These are phyloP conservation scores for Colletotrichum destructivum DNA, from an alignment of 2,329 filamentous ascomycete genomes.

Conservation along the genomic window DNA sequence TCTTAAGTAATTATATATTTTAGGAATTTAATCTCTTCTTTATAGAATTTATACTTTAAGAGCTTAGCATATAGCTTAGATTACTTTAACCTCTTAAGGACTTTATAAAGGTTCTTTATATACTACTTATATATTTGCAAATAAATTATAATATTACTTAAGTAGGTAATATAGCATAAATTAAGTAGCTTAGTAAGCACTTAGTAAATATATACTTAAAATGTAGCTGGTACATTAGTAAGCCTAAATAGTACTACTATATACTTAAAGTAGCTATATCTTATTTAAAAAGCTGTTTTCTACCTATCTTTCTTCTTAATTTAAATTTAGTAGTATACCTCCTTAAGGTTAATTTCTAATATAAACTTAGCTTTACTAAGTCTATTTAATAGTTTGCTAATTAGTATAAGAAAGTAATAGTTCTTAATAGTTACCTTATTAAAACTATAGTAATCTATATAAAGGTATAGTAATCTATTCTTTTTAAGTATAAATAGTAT, in stretches of 20 bases:
- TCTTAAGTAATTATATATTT: neutral
- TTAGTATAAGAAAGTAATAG: neutral
- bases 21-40: neutral
- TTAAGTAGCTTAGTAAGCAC: neutral
- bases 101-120: neutral
- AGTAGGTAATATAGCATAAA: neutral
- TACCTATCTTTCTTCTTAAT: neutral
- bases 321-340: neutral
- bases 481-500: too few species aligned
- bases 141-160: conserved; percentile 8
- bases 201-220: conserved; percentile 12
- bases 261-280: conserved; percentile 10
- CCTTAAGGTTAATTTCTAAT: neutral
- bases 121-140: neutral
- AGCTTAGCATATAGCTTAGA: neutral
- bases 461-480: too few species aligned
- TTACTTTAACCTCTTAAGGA: neutral
- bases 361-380: neutral
- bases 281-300: neutral
- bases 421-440: neutral
- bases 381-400: neutral
- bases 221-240: neutral
- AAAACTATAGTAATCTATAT: neutral
- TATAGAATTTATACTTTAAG: neutral
- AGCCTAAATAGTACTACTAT: conserved; percentile 12